Evolutionary conservation across 768 basidiomycete genomes (phyloP), one percentile per base, ranked within the genome.

Genomic region (Agaricus sinodeliciosus): DNA sequence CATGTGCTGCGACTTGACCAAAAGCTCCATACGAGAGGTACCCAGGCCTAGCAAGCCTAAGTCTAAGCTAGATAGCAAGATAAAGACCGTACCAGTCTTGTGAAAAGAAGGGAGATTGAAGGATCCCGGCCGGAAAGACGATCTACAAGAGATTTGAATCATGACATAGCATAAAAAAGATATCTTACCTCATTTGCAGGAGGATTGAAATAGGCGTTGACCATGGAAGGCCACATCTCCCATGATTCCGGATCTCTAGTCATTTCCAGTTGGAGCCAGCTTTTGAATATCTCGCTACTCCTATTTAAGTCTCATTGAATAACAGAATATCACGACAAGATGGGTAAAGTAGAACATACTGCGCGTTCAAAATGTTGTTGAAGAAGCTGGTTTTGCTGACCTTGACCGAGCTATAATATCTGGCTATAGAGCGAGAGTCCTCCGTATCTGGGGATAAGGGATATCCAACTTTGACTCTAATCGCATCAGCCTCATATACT

Each of bases 81-180:
- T 48, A 43, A 26, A 34, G 28, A 16, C 54, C 76, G 36, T 55
- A 88, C 88, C 92, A 95, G 51, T 82, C 74, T 48, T 79, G 72
- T 3, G 79, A 80, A 74, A 94, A 97, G 79, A 94, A 97, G 0
- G 94, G 94, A 1, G 90, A 85, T 57, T 86, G 91, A 15, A 98
- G 70, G 61, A 98, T 94, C 22, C 96, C 96, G 18, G 96, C 95
- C 8, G 96, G 94, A 72, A 99, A 97, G 18, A 93, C 90, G 48
- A 94, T 93, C 85, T 90, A n/a, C 27, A 11, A 36, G 40, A 8
- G 9, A 40, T 49, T 18, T 43, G 34, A 9, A 9, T 19, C 6
- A 37, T 16, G 2, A 3, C 6, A 34, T 8, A 11, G 3, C 11
- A 39, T 46, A 26, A 15, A 22, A 8, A 53, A 9, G 19, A 54